Evolutionary conservation across 225 moss, liverwort and hornwort genomes (phyloP).

Genomic region (Neckera pumila): DNA sequence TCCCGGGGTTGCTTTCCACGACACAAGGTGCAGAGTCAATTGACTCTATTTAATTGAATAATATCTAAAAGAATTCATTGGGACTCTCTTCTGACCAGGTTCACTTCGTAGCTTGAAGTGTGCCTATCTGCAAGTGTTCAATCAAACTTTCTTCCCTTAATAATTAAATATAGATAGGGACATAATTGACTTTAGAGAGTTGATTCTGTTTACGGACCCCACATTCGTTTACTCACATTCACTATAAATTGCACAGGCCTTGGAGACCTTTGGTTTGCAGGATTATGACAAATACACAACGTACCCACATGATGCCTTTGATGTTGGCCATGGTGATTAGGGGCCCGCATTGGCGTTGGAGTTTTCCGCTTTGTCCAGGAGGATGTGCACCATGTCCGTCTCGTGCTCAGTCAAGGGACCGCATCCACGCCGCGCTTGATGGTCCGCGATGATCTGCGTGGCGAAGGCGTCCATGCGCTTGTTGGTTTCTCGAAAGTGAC

Average conservation of each 20-base stretch:
- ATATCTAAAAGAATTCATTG: not conserved
- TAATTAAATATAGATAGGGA: too few relatives aligned
- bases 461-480: not conserved
- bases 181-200: too few relatives aligned
- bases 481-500: not conserved
- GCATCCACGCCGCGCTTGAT: not conserved
- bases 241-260: too few relatives aligned
- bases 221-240: too few relatives aligned
- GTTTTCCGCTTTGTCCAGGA: not conserved
- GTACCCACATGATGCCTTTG: not conserved
- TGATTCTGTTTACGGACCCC: too few relatives aligned
- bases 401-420: not conserved
- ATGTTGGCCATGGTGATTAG: not conserved
- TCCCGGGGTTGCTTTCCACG: not conserved
- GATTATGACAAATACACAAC: not conserved
- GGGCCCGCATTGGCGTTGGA: not conserved
- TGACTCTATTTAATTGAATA: too few relatives aligned
- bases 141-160: too few relatives aligned
- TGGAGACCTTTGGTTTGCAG: not conserved
- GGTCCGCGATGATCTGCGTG: not conserved
- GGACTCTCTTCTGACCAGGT: not conserved
- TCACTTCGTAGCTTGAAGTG: too few relatives aligned
- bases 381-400: not conserved
- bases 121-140: too few relatives aligned
- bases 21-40: not conserved